Percentiles rank a stretch among this genome's conserved stretches.
These are phyloP conservation scores for Omphalotus olearius DNA, from an alignment of 1,284 basidiomycete genomes.

Conservation along the genomic window DNA sequence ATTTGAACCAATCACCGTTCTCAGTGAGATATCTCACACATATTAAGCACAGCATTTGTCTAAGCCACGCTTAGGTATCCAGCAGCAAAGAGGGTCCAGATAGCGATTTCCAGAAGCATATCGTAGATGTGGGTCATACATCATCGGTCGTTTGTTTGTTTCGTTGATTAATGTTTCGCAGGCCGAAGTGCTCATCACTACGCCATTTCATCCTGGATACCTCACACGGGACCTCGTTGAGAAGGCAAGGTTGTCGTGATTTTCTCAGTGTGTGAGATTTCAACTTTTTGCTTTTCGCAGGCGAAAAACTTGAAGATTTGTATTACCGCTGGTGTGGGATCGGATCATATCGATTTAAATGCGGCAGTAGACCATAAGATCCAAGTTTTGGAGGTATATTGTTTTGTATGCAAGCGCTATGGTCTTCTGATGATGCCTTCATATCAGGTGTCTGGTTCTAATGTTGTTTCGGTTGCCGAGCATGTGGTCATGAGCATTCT, in stretches of 20 bases:
- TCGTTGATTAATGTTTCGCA: conserved; percentile 18
- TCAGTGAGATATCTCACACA: neutral
- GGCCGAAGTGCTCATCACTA: conserved; percentile 82
- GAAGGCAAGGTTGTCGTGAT: conserved; percentile 36
- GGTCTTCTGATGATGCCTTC: neutral
- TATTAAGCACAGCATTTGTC: neutral
- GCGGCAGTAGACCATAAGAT: conserved; percentile 81
- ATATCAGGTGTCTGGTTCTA: conserved; percentile 68
- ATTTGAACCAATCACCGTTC: neutral
- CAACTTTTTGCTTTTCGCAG: conserved; percentile 28
- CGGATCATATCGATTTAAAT: conserved; percentile 91
- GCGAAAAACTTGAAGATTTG: conserved; percentile 91
- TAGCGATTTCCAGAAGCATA: conserved; percentile 85
- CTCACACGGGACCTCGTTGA: conserved; percentile 78
- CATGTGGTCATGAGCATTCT: conserved; percentile 82
- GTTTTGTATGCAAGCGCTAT: neutral
- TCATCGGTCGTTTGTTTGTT: neutral
- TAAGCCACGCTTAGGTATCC: conserved; percentile 42
- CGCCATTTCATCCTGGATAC: conserved; percentile 92
- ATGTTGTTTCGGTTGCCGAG: conserved; percentile 91
- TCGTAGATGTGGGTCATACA: conserved; percentile 63
- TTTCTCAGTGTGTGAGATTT: neutral
- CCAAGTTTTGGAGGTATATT: conserved; percentile 71
- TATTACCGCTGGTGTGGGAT: conserved; percentile 93
- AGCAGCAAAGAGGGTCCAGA: conserved; percentile 86